phyloP scores from a whole-genome alignment of 768 basidiomycete species.

The Boletus vermiculosoides region DNA sequence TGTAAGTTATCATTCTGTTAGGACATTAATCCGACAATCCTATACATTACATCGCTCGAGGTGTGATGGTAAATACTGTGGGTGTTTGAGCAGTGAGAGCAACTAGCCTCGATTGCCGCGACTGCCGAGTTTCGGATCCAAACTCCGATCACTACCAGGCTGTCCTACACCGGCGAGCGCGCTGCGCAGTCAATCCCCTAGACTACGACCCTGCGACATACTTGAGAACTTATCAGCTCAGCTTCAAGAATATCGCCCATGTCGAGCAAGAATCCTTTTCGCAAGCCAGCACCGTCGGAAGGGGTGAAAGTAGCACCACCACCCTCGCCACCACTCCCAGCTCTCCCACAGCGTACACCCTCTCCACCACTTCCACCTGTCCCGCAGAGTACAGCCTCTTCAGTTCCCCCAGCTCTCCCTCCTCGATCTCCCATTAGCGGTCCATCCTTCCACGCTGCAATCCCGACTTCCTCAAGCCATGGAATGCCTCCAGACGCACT shows the following conservation, averaged over 20 bases:
- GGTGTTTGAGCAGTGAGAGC: too few species aligned
- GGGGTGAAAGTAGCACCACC: neutral
- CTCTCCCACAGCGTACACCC: constrained; percentile 2
- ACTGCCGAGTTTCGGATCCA: too few species aligned
- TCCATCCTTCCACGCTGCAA: neutral
- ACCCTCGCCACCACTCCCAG: constrained; percentile 8
- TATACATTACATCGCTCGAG: too few species aligned
- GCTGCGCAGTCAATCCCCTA: too few species aligned
- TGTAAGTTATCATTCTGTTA: too few species aligned
- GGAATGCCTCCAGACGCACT: neutral
- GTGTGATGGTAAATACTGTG: too few species aligned
- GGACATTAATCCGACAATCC: too few species aligned
- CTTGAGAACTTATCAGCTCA: neutral
- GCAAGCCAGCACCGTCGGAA: neutral
- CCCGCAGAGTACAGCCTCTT: constrained; percentile 1
- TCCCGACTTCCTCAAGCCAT: neutral
- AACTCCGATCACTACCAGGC: too few species aligned
- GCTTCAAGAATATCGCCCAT: neutral
- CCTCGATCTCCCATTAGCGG: neutral
- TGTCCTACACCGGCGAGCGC: neutral
- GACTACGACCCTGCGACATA: neutral
- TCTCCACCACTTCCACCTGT: neutral
- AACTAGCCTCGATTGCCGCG: too few species aligned
- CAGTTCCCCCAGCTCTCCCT: constrained; percentile 1
- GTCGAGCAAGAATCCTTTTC: constrained; percentile 23